phyloP scores from a whole-genome alignment of 352 stramenopile species.

The Globisporangium okanoganense region DNA sequence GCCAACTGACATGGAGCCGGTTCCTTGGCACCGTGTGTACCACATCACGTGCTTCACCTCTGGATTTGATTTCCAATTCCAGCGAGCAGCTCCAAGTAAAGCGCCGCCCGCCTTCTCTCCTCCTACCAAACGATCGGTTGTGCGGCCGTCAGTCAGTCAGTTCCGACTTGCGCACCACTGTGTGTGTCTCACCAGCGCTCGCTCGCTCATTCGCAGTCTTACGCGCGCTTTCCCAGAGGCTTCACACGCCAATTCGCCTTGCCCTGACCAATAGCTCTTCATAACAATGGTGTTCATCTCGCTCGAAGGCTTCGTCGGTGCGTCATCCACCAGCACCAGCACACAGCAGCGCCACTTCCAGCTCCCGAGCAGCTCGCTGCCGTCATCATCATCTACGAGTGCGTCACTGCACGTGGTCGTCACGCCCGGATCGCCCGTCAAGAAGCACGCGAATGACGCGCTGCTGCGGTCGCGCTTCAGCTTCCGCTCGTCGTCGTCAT shows the following conservation, averaged over 20 bases:
- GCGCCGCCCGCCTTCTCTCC: too few species aligned
- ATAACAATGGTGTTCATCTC: conserved; percentile 75
- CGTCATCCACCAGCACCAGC: background rate
- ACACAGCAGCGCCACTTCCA: conserved; percentile 10
- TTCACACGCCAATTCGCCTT: background rate
- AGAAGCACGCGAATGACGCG: conserved; percentile 21
- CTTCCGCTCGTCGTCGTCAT: conserved; percentile 1
- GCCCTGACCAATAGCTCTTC: background rate
- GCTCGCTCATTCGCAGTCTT: background rate
- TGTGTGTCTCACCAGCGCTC: conserved; percentile 4
- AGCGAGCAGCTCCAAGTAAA: too few species aligned
- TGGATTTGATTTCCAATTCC: too few species aligned
- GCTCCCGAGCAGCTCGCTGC: conserved; percentile 5
- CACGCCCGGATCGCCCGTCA: conserved; percentile 58
- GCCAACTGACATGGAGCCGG: too few species aligned
- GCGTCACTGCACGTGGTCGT: conserved; percentile 50
- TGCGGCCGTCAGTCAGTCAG: background rate
- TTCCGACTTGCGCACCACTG: background rate
- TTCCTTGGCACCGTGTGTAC: too few species aligned
- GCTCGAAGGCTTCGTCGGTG: conserved; percentile 52
- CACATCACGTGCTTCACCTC: too few species aligned
- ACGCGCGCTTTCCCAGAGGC: background rate
- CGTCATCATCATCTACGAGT: conserved; percentile 8
- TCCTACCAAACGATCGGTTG: too few species aligned
- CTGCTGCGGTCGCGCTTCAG: conserved; percentile 10